Evolutionary conservation across 306 rosid genomes (phyloP), one percentile per base, ranked within the genome.

Genomic region (Trifolium subterraneum): DNA sequence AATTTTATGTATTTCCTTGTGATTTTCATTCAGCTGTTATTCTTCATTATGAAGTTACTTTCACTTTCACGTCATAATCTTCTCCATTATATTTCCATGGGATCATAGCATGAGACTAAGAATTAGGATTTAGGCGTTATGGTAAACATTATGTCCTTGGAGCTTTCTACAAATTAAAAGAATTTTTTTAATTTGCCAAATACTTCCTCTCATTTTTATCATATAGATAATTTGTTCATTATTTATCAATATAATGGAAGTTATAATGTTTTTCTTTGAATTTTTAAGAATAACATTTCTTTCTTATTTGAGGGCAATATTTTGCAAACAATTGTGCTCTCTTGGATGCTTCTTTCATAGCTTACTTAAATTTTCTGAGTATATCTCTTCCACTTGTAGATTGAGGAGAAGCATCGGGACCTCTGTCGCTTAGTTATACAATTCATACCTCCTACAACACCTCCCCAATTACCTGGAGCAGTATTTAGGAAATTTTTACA

Each of bases 341-440:
- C 8, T 56, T 64, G 68, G 62, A 58, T 72, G 25, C 61, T 48
- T 52, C 54, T 64, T 48, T 66, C 54, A 19, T 73, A 63, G n/a
- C 50, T 71, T 80, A 60, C 29, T 45, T 16, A 9, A 73, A n/a
- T 62, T 48, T 50, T 79, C 74, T 71, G 66, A 50, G 25, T 67
- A 19, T 55, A 42, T 39, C 44, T 61, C 23, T 56, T 82, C 58
- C 62, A 12, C 76, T 54, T 80, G 76, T 83, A 94, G 99, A 87
- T 92, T 73, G 99, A 94, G 84, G 97, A 92, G 92, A 94, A 92
- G 88, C 99, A 90, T 71, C 92, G 96, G 87, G 95, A 86, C 74
- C 99, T 94, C 13, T 94, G 99, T 71, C 85, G 80, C 80, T 76
- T 94, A 67, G 99, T 94, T 79, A 94, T 94, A 80, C 99, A 87